Evolutionary conservation across 164 flowering plant genomes (phyloP).

Genomic region (Aristolochia contorta): DNA sequence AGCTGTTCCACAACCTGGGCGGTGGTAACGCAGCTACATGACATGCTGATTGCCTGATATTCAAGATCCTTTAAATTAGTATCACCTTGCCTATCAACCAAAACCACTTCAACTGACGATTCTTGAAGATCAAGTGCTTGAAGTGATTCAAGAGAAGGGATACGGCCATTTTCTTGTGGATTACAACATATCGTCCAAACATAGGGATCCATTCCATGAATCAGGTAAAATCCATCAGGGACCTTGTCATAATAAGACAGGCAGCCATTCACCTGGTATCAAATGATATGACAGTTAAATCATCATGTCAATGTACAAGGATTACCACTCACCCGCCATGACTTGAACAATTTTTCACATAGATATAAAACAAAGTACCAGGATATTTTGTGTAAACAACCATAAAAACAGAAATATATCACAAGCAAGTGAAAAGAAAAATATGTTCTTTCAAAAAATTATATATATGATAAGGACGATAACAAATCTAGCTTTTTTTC

Average conservation of each 20-base stretch:
- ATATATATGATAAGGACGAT: too few species aligned
- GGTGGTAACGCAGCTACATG: slow-evolving; percentile 50
- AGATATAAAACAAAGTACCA: too few species aligned
- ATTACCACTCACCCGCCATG: background rate
- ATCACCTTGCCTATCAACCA: slow-evolving; percentile 72
- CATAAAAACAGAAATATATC: too few species aligned
- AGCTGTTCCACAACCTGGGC: slow-evolving; percentile 82
- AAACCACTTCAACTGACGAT: slow-evolving; percentile 65
- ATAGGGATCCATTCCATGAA: slow-evolving; percentile 86
- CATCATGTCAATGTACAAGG: background rate
- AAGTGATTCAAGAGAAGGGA: slow-evolving; percentile 81
- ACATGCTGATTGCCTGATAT: slow-evolving; percentile 43
- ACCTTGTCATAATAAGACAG: slow-evolving; percentile 79
- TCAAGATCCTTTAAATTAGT: slow-evolving; percentile 63
- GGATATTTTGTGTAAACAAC: too few species aligned
- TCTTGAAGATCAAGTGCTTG: slow-evolving; percentile 48
- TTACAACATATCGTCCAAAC: slow-evolving; percentile 86
- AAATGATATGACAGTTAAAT: slow-evolving; percentile 9
- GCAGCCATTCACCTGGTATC: slow-evolving; percentile 77
- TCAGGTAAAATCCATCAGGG: slow-evolving; percentile 87
- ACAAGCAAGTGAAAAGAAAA: too few species aligned
- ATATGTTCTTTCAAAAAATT: too few species aligned
- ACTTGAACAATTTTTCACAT: too few species aligned
- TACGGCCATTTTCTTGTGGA: slow-evolving; percentile 71
- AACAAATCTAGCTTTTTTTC: too few species aligned